A percentile compares a stretch with the other conserved stretches of the same genome.
Conservation (phyloP, 1,284 basidiomycete genomes). For the Sanghuangporus baumii region DNA sequence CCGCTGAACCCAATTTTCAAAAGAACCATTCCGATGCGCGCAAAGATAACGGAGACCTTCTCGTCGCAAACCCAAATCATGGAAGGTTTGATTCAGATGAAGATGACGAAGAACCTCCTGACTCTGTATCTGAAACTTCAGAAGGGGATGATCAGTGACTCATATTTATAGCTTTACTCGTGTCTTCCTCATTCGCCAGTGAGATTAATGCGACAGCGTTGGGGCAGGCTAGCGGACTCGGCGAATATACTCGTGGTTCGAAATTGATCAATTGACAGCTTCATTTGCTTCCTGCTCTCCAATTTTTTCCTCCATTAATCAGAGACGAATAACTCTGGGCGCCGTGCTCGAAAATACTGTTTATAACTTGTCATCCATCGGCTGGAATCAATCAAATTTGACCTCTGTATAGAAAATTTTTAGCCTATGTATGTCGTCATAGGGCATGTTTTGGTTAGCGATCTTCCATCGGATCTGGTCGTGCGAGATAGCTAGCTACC, state of each 20-base stretch:
- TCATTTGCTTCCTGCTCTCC: too few relatives aligned
- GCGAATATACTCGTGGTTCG: too few relatives aligned
- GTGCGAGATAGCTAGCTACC: neutral
- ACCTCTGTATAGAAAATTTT: too few relatives aligned
- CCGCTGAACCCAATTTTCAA: neutral
- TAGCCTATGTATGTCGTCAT: neutral
- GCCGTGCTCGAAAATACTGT: too few relatives aligned
- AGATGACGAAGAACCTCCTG: slow-evolving; percentile 17
- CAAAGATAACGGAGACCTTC: slow-evolving; percentile 37
- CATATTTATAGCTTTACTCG: neutral
- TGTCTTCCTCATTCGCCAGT: neutral
- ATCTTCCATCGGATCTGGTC: neutral
- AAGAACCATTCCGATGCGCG: neutral
- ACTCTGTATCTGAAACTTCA: neutral
- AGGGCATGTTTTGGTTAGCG: neutral
- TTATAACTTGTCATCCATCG: too few relatives aligned
- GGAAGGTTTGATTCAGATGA: slow-evolving; percentile 5
- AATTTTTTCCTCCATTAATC: too few relatives aligned
- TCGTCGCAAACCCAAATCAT: slow-evolving; percentile 57
- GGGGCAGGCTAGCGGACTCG: too few relatives aligned
- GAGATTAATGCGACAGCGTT: too few relatives aligned
- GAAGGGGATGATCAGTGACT: neutral
- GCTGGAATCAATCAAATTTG: too few relatives aligned
- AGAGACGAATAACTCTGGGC: too few relatives aligned
- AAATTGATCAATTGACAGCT: too few relatives aligned